A percentile compares a stretch with the other conserved stretches of the same genome.
Conservation (phyloP, 116 monocot genomes). For the Trichopus zeylanicus region DNA sequence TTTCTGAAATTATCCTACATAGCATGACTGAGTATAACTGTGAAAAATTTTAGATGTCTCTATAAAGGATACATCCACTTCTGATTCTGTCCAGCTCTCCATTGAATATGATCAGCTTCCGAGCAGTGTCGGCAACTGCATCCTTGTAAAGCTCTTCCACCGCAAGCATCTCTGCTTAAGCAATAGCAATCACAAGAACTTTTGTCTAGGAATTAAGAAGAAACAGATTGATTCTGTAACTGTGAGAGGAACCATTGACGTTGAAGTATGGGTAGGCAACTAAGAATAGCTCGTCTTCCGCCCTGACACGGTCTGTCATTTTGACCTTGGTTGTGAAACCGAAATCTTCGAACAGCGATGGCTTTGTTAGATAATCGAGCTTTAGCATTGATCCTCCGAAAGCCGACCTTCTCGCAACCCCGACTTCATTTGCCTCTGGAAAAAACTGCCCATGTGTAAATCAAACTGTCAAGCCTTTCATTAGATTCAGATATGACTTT, state of each 20-base stretch:
- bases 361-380: slow-evolving; percentile 91
- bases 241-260: slow-evolving; percentile 70
- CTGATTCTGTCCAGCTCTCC: slow-evolving; percentile 96
- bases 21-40: background rate
- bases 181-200: too few species aligned
- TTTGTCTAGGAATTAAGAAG: too few species aligned
- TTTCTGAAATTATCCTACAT: too few species aligned
- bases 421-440: slow-evolving; percentile 93
- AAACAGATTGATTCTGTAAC: too few species aligned
- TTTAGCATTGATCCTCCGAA: slow-evolving; percentile 76
- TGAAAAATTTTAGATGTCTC: background rate
- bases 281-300: slow-evolving; percentile 80
- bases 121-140: slow-evolving; percentile 49
- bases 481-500: too few species aligned
- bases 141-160: slow-evolving; percentile 93
- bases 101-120: slow-evolving; percentile 88
- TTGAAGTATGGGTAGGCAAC: slow-evolving; percentile 98
- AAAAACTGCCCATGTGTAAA: slow-evolving; percentile 89
- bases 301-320: slow-evolving; percentile 80
- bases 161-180: slow-evolving; percentile 97
- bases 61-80: slow-evolving; percentile 93
- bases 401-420: slow-evolving; percentile 60
- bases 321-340: slow-evolving; percentile 75
- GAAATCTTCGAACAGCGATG: slow-evolving; percentile 92
- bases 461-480: too few species aligned